Evolutionary conservation across 768 basidiomycete genomes (phyloP), one percentile per base, ranked within the genome.

Genomic region (Suillus decipiens): DNA sequence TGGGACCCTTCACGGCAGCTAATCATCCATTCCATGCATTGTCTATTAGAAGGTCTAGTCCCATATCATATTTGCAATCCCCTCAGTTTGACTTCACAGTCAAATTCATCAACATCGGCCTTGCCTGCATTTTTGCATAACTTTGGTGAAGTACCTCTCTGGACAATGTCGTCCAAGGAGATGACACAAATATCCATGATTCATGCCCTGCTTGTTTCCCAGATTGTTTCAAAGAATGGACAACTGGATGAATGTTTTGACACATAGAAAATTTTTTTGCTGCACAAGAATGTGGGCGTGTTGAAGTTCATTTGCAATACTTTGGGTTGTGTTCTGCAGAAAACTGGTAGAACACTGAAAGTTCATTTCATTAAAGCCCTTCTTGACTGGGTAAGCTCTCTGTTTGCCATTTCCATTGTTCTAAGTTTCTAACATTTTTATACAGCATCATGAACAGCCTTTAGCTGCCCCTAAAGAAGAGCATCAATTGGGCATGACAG

Each of bases 21-120:
- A 1, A 66, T 68, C 12, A 50, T 66, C 14, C 64, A 72, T 43
- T 36, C 58, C 3, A 71, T 72, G 70, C 71, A 72, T 47, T 50
- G n/a, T 47, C 1, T 47, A 47, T 47, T 47, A 9, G 45, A 47
- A 47, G 45, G 45, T 47, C n/a, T 47, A n/a, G 45, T 47, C n/a
- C 45, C 45, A 4, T n/a, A 47, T n/a, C 45, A 47, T 5, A 12
- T 4, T 22, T 11, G 10, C 5, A 47, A 12, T 47, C 45, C 22
- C 10, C 45, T 47, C 5, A 5, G 45, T 47, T 47, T 47, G 45
- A 47, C 45, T 11, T 47, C 10, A 2, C 11, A 22, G 45, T 47
- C 45, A 47, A 47, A n/a, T 10, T 3, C 45, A 22, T 22, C 10
- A 5, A n/a, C 45, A 5, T 47, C 45, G 10, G 11, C 45, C 45